Conservation (phyloP, 371 early-diverging fungal genomes). For the Mucor lusitanicus region DNA sequence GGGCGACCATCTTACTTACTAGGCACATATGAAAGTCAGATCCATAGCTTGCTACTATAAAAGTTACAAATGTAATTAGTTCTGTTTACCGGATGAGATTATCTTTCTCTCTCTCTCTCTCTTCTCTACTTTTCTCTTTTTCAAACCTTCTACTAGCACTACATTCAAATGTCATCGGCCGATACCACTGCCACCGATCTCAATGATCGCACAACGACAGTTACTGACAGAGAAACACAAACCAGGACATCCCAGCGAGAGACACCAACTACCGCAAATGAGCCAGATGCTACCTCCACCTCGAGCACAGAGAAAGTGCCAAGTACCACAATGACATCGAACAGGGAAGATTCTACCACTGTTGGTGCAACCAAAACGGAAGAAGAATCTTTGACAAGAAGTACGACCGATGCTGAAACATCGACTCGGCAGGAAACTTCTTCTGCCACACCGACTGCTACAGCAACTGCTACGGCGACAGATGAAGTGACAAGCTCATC, state of each 20-base stretch:
- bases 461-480: slow-evolving; percentile 1
- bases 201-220: not conserved
- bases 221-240: not conserved
- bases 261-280: not conserved
- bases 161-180: slow-evolving; percentile 8
- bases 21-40: not conserved
- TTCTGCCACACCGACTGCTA: not conserved
- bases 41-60: not conserved
- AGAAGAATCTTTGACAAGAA: not conserved
- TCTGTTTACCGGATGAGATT: not conserved
- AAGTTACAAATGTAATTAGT: not conserved
- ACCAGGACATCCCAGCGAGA: not conserved
- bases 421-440: not conserved
- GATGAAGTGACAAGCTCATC: not conserved
- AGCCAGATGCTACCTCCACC: not conserved
- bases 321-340: not conserved
- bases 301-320: not conserved
- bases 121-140: slow-evolving; percentile 3
- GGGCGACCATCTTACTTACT: not conserved
- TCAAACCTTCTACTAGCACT: not conserved
- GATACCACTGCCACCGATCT: slow-evolving; percentile 1
- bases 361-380: slow-evolving; percentile 1
- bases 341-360: slow-evolving; percentile 4
- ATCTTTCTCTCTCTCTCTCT: slow-evolving; percentile 1
- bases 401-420: not conserved